Evolutionary conservation across 176 grass and related monocot species (phyloP), one percentile per base, ranked within the genome.

Genomic region (Rhipidocladum racemiflorum): DNA sequence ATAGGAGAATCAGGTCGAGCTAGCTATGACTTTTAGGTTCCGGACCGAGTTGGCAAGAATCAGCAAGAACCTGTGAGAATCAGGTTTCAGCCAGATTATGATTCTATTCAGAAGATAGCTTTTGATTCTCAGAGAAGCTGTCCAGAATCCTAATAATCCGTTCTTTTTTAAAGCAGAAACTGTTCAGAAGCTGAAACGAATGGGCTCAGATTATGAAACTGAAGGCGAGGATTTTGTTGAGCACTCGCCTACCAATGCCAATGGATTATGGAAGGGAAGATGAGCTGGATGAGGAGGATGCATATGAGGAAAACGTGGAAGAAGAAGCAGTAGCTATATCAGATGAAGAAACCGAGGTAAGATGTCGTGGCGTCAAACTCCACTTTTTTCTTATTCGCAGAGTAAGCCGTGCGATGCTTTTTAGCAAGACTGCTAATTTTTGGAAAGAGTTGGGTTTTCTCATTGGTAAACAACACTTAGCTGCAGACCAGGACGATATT

Each of bases 171-270:
- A n/a, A n/a, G n/a, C n/a, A n/a, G n/a, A n/a, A n/a, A n/a, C n/a
- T n/a, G n/a, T n/a, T n/a, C n/a, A n/a, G n/a, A n/a, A n/a, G n/a
- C n/a, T n/a, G n/a, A n/a, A n/a, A n/a, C n/a, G n/a, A n/a, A n/a
- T n/a, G n/a, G n/a, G n/a, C n/a, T n/a, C n/a, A n/a, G n/a, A n/a
- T n/a, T 95, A 99, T 80, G 92, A 99, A 95, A 95, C 86, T 66
- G 91, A 95, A n/a, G 96, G 93, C 2, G 91, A 99, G 61, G 92
- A 95, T 61, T n/a, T n/a, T n/a, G 80, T 93, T 81, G 91, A 93
- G 54, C 65, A 86, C 53, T 99, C 87, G 32, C 91, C 89, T 15
- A n/a, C 79, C n/a, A 73, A 67, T 68, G 77, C 86, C 79, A 88
- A n/a, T n/a, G n/a, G 90, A 30, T 30, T 30, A n/a, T 68, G 77